Base-by-base conservation (phyloP, 2,329 filamentous ascomycete genomes). In the Ascosphaera pollenicola region DNA sequence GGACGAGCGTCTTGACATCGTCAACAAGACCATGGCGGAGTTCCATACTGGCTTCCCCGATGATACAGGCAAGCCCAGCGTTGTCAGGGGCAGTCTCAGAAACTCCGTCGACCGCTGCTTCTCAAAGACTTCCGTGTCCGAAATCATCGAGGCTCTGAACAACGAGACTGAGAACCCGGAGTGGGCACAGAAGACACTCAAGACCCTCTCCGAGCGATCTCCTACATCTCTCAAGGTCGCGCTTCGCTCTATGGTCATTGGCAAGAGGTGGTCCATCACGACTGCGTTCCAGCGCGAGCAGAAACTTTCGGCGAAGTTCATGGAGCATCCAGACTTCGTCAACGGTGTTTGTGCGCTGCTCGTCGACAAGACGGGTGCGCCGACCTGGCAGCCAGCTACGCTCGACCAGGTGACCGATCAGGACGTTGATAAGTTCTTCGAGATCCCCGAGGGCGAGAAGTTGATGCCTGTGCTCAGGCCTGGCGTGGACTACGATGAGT, bases 1-100 rank as follows among this genome's bases (percentile, higher is more conserved):
- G 17, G 47, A 65, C 17, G 62, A 73, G 35, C 75, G 85, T 40
- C 65, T 84, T 42, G 59, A 64, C 35, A 66, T 82, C 48, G 79
- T 98, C 59, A 78, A 89, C 62, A 68, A 70, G 49, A 93, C 89
- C 19, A 82, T 98, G 45, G 80, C 92, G 49, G 91, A 98, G 58
- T 98, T 80, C 62, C 71, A 69, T 47, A 91, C 84, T 2, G 84
- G 83, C 31, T 64, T 98, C 35, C 89, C 89, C 3, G 68, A 78
- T 47, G 70, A 78, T 50, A 68, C 81, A 57, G 32, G 32, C 32
- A 70, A 78, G 50, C 70, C 72, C 16, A 73, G 81, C 21, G 58
- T 66, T 15, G 56, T 92, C 35, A 67, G 65, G 18, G 84, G 83
- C 42, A 63, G 72, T 44, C 62, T 85, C 35, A 79, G 91, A 48